Conservation (phyloP, 2,329 filamentous ascomycete genomes). For the Tolypocladium nubicola region DNA sequence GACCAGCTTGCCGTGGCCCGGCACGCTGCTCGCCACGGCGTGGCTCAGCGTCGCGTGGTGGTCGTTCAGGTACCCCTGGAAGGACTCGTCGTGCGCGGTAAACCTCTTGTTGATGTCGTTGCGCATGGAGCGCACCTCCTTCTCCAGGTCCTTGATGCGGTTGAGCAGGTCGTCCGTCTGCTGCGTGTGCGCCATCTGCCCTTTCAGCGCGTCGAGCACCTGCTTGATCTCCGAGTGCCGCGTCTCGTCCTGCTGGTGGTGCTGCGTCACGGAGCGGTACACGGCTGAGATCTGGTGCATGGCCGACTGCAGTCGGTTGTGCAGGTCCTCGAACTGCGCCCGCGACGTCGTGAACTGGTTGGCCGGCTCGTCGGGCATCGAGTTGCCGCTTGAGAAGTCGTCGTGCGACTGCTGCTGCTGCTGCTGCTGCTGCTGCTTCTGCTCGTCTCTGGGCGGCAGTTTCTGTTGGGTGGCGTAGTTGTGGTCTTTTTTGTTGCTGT, state of each 20-base stretch:
- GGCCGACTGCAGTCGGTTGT: slow-evolving; percentile 68
- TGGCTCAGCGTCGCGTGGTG: slow-evolving; percentile 40
- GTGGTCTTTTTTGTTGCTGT: slow-evolving; percentile 4
- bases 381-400: slow-evolving; percentile 5
- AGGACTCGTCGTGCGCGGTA: slow-evolving; percentile 38
- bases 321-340: slow-evolving; percentile 71
- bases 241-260: slow-evolving; percentile 41
- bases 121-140: slow-evolving; percentile 48
- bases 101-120: slow-evolving; percentile 40
- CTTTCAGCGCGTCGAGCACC: slow-evolving; percentile 35
- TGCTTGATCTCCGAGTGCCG: slow-evolving; percentile 44
- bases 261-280: slow-evolving; percentile 43
- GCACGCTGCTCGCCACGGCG: slow-evolving; percentile 35
- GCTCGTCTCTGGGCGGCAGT: slow-evolving; percentile 17
- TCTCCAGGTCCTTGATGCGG: slow-evolving; percentile 42
- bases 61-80: slow-evolving; percentile 39
- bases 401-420: slow-evolving; percentile 15
- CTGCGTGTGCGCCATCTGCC: slow-evolving; percentile 34
- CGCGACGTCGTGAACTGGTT: slow-evolving; percentile 37
- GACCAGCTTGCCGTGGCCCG: slow-evolving; percentile 45
- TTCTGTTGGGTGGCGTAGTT: slow-evolving; percentile 8
- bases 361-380: slow-evolving; percentile 36
- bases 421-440: slow-evolving; percentile 19
- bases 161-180: slow-evolving; percentile 30
- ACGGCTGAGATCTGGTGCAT: slow-evolving; percentile 58